A percentile compares a stretch with the other conserved stretches of the same genome.
Evolutionary conservation across 1,284 basidiomycete species (phyloP).

Genomic region (Pseudozyma tsukubaensis): DNA sequence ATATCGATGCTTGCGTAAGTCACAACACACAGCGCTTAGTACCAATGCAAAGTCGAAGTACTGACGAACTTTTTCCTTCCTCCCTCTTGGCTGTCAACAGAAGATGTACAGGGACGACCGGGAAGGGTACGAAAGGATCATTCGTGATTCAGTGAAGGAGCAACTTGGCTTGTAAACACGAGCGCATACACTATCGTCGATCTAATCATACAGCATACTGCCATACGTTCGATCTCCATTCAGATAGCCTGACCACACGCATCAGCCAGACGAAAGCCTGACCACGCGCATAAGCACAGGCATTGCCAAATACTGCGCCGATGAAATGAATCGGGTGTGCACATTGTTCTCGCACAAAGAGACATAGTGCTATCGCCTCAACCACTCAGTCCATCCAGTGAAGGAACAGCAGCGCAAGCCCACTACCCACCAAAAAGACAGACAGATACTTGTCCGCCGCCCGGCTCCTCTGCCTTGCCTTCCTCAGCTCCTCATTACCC

Average conservation of each 20-base stretch:
- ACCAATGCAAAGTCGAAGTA: neutral
- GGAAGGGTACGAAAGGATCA: constrained; percentile 63
- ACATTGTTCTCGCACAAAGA: too few species aligned
- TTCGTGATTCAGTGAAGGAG: constrained; percentile 62
- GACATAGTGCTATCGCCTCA: neutral
- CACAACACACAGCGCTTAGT: neutral
- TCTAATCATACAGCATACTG: neutral
- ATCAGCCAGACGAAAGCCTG: too few species aligned
- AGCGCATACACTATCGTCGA: neutral
- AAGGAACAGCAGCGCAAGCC: constrained; percentile 84
- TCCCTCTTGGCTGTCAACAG: constrained; percentile 23
- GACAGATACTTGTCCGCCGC: constrained; percentile 85
- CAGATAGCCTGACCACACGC: too few species aligned
- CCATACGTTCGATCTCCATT: too few species aligned
- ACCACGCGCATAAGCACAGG: too few species aligned
- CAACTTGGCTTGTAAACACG: constrained; percentile 61
- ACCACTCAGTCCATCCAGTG: constrained; percentile 72
- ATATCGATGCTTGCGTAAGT: constrained; percentile 79
- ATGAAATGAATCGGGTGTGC: too few species aligned
- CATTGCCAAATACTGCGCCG: too few species aligned
- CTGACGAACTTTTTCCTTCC: constrained; percentile 1
- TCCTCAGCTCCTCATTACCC: constrained; percentile 85
- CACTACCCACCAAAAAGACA: constrained; percentile 86
- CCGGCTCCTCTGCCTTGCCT: constrained; percentile 82
- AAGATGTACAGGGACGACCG: constrained; percentile 67